A percentile compares a stretch with the other conserved stretches of the same genome.
phyloP scores from a whole-genome alignment of 2,329 filamentous ascomycete genomes.

The Monilinia polystroma region DNA sequence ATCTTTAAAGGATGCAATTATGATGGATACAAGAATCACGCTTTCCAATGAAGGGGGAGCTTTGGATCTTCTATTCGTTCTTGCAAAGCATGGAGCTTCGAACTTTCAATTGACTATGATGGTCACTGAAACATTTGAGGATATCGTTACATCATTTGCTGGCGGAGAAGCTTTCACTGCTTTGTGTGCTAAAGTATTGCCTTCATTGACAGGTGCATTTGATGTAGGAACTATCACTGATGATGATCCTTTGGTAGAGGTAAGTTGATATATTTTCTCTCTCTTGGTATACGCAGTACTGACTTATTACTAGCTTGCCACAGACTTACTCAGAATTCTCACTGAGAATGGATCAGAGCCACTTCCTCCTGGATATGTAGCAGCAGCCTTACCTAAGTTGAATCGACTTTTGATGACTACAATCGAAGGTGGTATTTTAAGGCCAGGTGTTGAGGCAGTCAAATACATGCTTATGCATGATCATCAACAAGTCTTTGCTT shows the following conservation, averaged over 20 bases:
- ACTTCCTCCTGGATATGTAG: slow-evolving; percentile 82
- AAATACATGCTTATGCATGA: slow-evolving; percentile 90
- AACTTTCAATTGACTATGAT: slow-evolving; percentile 91
- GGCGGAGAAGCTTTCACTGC: slow-evolving; percentile 69
- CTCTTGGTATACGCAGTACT: slow-evolving; percentile 26
- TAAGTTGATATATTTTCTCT: slow-evolving; percentile 41
- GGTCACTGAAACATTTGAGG: slow-evolving; percentile 88
- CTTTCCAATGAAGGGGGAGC: slow-evolving; percentile 71
- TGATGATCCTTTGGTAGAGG: slow-evolving; percentile 78
- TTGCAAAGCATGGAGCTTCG: slow-evolving; percentile 81
- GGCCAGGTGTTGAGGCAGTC: slow-evolving; percentile 79
- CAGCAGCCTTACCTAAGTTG: slow-evolving; percentile 81
- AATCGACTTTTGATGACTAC: slow-evolving; percentile 79
- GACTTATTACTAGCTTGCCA: slow-evolving; percentile 59
- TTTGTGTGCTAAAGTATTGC: slow-evolving; percentile 82
- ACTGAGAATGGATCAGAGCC: slow-evolving; percentile 81
- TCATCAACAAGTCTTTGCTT: slow-evolving; percentile 83
- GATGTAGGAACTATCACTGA: slow-evolving; percentile 83
- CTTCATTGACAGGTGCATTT: slow-evolving; percentile 83
- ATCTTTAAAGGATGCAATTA: slow-evolving; percentile 78
- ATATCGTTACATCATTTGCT: slow-evolving; percentile 70
- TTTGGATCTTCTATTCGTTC: slow-evolving; percentile 79
- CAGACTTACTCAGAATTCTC: slow-evolving; percentile 77
- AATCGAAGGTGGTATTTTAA: slow-evolving; percentile 82
- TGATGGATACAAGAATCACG: slow-evolving; percentile 72